Conservation (phyloP, 352 stramenopile genomes). For the Phytopythium aichiense region DNA sequence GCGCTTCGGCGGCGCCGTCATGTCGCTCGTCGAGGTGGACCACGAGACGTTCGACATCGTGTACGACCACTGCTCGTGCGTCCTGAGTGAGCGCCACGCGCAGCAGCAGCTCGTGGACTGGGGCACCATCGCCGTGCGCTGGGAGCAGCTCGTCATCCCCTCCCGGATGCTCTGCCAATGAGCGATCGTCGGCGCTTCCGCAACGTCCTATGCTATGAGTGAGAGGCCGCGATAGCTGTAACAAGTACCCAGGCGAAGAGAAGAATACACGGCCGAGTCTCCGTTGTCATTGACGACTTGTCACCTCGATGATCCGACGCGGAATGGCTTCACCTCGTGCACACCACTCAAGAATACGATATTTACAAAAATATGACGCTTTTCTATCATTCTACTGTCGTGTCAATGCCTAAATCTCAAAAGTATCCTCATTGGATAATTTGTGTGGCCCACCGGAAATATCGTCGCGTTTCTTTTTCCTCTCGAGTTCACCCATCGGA, state of each 20-base stretch:
- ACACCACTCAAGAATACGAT: no score
- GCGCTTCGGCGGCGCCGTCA: slow-evolving; percentile 30
- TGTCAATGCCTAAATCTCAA: no score
- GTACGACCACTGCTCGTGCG: slow-evolving; percentile 36
- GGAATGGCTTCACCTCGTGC: no score
- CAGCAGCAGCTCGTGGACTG: slow-evolving; percentile 49
- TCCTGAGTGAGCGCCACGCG: slow-evolving; percentile 40
- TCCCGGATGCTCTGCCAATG: slow-evolving; percentile 30
- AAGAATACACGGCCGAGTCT: background rate
- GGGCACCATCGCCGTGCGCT: slow-evolving; percentile 49
- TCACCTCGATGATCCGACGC: no score
- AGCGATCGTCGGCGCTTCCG: background rate
- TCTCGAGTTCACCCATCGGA: no score
- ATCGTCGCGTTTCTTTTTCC: no score
- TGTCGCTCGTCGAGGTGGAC: slow-evolving; percentile 30
- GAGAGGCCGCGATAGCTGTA: background rate
- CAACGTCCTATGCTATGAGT: background rate
- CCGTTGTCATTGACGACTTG: no score
- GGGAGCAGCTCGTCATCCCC: slow-evolving; percentile 53
- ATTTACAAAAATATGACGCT: no score
- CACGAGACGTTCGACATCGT: slow-evolving; percentile 24
- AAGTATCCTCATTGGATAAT: no score
- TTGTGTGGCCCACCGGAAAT: no score
- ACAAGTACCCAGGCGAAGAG: background rate
- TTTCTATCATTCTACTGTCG: no score